Conservation (phyloP, 140 eudicot species). For the Oenanthe javanica region DNA sequence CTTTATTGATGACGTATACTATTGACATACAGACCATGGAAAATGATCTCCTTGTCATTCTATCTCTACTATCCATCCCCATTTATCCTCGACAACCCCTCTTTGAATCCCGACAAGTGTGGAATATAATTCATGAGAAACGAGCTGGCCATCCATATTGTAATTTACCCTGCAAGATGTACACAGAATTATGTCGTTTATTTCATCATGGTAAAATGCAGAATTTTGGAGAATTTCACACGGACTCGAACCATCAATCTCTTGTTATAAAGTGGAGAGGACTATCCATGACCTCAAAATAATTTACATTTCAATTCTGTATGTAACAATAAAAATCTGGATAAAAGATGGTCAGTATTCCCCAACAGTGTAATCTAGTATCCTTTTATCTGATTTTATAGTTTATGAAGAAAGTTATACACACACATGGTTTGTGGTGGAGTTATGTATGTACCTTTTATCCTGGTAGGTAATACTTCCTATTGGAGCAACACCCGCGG, state of each 20-base stretch:
- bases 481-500: constrained; percentile 74
- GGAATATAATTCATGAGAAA: constrained; percentile 1
- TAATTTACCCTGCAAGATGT: not conserved
- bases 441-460: constrained; percentile 36
- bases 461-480: constrained; percentile 68
- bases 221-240: not conserved
- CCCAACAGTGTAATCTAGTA: not conserved
- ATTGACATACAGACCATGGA: not conserved
- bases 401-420: not conserved
- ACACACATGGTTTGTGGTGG: not conserved
- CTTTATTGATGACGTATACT: not conserved
- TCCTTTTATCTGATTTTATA: not conserved
- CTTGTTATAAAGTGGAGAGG: not conserved
- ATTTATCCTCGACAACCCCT: constrained; percentile 39
- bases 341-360: not conserved
- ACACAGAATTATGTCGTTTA: not conserved
- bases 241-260: not conserved
- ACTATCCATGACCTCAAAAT: not conserved
- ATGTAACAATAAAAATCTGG: not conserved
- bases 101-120: constrained; percentile 8
- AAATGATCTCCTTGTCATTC: constrained; percentile 6
- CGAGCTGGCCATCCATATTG: not conserved
- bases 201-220: not conserved
- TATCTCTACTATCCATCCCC: constrained; percentile 4
- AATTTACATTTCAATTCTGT: not conserved